Evolutionary conservation across 352 stramenopile species (phyloP).

Genomic region (Blastocystis sp.): DNA sequence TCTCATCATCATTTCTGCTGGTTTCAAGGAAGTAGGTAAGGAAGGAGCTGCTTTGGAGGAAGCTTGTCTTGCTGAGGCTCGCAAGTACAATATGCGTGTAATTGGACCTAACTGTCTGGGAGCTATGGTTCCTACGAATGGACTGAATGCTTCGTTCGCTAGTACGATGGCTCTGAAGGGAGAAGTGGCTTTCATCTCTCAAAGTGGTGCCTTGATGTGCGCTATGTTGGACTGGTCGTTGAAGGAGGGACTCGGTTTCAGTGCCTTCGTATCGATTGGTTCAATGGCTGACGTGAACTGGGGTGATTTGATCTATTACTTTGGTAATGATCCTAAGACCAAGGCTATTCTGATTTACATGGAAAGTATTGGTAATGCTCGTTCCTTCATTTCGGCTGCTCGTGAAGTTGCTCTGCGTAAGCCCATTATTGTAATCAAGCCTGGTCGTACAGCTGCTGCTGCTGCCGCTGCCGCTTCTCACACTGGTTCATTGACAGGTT

Average conservation of each 20-base stretch:
- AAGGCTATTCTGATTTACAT: conserved; percentile 68
- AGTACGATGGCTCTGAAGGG: conserved; percentile 65
- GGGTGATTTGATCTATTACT: conserved; percentile 67
- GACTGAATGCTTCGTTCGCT: conserved; percentile 67
- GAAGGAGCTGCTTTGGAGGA: conserved; percentile 65
- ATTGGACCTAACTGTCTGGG: conserved; percentile 67
- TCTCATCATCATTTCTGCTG: conserved; percentile 67
- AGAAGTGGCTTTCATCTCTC: conserved; percentile 66
- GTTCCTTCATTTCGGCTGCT: conserved; percentile 66
- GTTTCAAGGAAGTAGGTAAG: conserved; percentile 67
- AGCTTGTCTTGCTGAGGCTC: conserved; percentile 65
- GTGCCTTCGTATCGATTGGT: conserved; percentile 65
- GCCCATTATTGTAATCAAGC: conserved; percentile 68
- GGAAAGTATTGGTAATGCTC: conserved; percentile 66
- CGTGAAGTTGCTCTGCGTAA: conserved; percentile 66
- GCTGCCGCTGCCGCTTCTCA: conserved; percentile 66
- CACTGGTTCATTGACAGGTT: conserved; percentile 65
- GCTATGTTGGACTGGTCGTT: conserved; percentile 66
- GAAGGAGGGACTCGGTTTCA: conserved; percentile 66
- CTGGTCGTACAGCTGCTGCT: conserved; percentile 64
- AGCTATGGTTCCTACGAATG: conserved; percentile 66
- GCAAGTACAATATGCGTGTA: conserved; percentile 65
- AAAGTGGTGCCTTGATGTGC: conserved; percentile 66
- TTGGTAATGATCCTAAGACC: conserved; percentile 66
- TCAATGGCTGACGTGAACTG: conserved; percentile 66